These are phyloP conservation scores for Talaromyces marneffei DNA, from an alignment of 2,329 filamentous ascomycete species.

Conservation along the genomic window DNA sequence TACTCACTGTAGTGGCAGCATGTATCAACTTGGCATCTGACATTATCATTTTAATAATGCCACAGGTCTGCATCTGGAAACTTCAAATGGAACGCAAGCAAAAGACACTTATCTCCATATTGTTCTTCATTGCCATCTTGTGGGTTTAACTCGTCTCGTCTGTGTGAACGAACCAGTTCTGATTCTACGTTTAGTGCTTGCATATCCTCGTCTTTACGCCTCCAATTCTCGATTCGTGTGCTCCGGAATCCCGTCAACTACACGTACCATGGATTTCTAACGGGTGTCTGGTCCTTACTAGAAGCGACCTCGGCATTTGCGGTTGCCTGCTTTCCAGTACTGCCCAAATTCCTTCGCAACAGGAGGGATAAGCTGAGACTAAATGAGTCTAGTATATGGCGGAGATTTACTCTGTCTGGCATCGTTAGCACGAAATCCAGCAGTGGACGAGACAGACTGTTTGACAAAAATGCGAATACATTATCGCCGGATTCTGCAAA, in stretches of 20 bases:
- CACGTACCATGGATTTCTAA: neutral
- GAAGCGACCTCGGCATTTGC: neutral
- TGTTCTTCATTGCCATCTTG: conserved; percentile 5
- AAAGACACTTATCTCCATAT: neutral
- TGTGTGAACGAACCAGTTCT: neutral
- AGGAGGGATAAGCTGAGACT: neutral
- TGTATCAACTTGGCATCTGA: neutral
- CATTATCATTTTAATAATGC: conserved; percentile 4
- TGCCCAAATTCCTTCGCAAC: neutral
- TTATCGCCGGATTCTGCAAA: neutral
- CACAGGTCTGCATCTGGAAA: conserved; percentile 4
- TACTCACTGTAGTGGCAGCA: neutral
- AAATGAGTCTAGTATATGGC: neutral
- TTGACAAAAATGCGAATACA: neutral
- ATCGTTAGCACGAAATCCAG: neutral
- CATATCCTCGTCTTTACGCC: neutral
- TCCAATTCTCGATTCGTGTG: neutral
- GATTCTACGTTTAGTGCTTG: neutral
- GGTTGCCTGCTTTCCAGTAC: neutral
- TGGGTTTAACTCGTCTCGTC: neutral
- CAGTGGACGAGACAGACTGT: neutral
- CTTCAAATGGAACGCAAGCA: neutral
- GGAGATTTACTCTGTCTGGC: neutral
- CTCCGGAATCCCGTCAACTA: neutral
- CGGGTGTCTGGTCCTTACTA: neutral